A percentile compares a stretch with the other conserved stretches of the same genome.
phyloP scores from a whole-genome alignment of 208 protist species.

The Leptomonas seymouri region DNA sequence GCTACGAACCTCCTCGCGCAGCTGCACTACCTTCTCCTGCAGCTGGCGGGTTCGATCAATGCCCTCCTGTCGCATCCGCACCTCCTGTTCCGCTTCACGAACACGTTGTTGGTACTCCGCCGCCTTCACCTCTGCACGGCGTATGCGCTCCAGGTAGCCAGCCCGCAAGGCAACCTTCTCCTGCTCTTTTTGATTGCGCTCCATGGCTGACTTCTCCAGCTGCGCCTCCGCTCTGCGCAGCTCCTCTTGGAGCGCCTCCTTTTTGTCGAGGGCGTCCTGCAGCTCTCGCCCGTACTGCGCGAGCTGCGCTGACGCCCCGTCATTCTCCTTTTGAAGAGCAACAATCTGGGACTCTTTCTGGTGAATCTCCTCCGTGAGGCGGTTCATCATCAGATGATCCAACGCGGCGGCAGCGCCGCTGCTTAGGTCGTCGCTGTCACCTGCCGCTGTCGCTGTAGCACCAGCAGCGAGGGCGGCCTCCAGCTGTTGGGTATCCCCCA shows the following conservation, averaged over 20 bases:
- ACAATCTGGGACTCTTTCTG: conserved; percentile 29
- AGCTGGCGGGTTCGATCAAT: conserved; percentile 44
- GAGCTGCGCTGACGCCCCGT: conserved; percentile 37
- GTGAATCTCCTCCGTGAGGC: conserved; percentile 33
- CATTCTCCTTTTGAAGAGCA: conserved; percentile 44
- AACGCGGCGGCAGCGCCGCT: not conserved
- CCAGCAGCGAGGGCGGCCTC: conserved; percentile 6
- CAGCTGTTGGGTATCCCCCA: conserved; percentile 25
- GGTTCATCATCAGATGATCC: conserved; percentile 16
- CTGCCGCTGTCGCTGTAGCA: not conserved
- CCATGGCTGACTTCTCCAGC: conserved; percentile 57
- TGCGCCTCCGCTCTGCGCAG: conserved; percentile 39
- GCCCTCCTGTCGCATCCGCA: conserved; percentile 27
- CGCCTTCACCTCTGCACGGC: conserved; percentile 41
- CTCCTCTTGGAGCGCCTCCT: conserved; percentile 46
- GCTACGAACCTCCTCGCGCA: conserved; percentile 55
- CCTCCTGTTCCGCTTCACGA: conserved; percentile 39
- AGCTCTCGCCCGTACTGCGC: conserved; percentile 38
- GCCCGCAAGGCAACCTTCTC: conserved; percentile 37
- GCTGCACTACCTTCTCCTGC: conserved; percentile 38
- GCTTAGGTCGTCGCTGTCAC: not conserved
- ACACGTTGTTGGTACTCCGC: conserved; percentile 46
- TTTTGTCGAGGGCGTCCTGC: conserved; percentile 27
- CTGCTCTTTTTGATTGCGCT: conserved; percentile 39
- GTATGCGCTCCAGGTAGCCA: conserved; percentile 47